A percentile compares a stretch with the other conserved stretches of the same genome.
Conservation (phyloP, 176 grass and related monocot species). For the Saccharum spontaneum region DNA sequence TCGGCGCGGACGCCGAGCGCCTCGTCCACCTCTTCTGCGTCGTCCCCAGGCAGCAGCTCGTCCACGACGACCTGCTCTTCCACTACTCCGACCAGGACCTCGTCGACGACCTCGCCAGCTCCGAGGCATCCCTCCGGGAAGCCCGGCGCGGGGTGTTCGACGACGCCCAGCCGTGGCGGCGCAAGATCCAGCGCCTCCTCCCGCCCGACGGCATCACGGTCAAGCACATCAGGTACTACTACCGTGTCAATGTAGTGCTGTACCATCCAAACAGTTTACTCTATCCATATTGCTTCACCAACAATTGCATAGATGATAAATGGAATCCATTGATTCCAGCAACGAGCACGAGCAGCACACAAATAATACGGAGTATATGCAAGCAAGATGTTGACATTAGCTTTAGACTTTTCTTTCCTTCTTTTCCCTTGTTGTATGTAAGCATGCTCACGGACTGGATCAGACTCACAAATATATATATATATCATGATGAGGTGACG, state of each 20-base stretch:
- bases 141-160: slow-evolving; percentile 45
- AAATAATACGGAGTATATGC: too few species aligned
- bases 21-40: slow-evolving; percentile 94
- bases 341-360: background rate
- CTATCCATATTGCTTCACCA: too few species aligned
- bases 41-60: slow-evolving; percentile 66
- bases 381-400: too few species aligned
- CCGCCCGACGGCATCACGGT: slow-evolving; percentile 58
- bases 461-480: background rate
- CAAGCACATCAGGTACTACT: slow-evolving; percentile 51
- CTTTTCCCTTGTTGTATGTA: background rate
- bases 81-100: slow-evolving; percentile 53
- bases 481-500: background rate
- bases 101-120: slow-evolving; percentile 35
- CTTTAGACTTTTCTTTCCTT: background rate
- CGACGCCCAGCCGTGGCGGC: slow-evolving; percentile 46
- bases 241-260: background rate
- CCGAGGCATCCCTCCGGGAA: slow-evolving; percentile 47
- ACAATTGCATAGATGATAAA: background rate
- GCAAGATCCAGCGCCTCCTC: slow-evolving; percentile 60
- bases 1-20: slow-evolving; percentile 58
- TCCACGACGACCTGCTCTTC: slow-evolving; percentile 63
- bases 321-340: background rate
- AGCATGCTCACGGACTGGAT: background rate
- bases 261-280: background rate